These are phyloP conservation scores for Coniochaeta ligniaria DNA, from an alignment of 2,329 filamentous ascomycete species.

Conservation along the genomic window DNA sequence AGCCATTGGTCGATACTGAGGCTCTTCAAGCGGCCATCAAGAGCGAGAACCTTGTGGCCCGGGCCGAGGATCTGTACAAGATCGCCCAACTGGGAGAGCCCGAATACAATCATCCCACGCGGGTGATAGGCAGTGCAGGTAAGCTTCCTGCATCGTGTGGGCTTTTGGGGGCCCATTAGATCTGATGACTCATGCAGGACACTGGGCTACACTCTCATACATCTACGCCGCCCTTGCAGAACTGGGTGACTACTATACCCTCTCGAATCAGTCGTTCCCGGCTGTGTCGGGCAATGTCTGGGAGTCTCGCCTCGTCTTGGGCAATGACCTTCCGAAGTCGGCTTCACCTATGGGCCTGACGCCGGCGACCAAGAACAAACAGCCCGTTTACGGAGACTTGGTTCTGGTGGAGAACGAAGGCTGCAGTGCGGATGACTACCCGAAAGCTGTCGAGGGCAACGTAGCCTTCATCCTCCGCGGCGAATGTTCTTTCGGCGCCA, in stretches of 20 bases:
- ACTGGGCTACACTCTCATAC: conserved; percentile 57
- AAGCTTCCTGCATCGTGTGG: conserved; percentile 8
- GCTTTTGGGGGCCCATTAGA: neutral
- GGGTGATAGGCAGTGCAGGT: conserved; percentile 63
- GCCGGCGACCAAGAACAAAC: conserved; percentile 53
- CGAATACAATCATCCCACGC: conserved; percentile 61
- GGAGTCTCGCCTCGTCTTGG: conserved; percentile 51
- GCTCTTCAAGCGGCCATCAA: conserved; percentile 50
- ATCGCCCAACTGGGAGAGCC: conserved; percentile 51
- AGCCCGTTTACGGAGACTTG: conserved; percentile 52
- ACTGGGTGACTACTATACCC: conserved; percentile 53
- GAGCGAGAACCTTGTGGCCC: conserved; percentile 45
- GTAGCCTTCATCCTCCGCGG: conserved; percentile 68
- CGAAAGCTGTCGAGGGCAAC: conserved; percentile 47
- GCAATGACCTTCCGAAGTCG: conserved; percentile 38
- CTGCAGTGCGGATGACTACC: conserved; percentile 58
- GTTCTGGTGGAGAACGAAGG: conserved; percentile 56
- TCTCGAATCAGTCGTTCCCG: conserved; percentile 57
- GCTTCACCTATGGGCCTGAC: conserved; percentile 57
- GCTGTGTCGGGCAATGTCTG: conserved; percentile 54
- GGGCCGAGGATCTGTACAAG: conserved; percentile 54
- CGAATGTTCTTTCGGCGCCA: conserved; percentile 62
- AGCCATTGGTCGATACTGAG: conserved; percentile 43
- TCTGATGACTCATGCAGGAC: conserved; percentile 35
- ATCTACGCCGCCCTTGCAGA: conserved; percentile 47